Base-by-base conservation (phyloP, 2,329 filamentous ascomycete genomes). In the Colletotrichum sp. region DNA sequence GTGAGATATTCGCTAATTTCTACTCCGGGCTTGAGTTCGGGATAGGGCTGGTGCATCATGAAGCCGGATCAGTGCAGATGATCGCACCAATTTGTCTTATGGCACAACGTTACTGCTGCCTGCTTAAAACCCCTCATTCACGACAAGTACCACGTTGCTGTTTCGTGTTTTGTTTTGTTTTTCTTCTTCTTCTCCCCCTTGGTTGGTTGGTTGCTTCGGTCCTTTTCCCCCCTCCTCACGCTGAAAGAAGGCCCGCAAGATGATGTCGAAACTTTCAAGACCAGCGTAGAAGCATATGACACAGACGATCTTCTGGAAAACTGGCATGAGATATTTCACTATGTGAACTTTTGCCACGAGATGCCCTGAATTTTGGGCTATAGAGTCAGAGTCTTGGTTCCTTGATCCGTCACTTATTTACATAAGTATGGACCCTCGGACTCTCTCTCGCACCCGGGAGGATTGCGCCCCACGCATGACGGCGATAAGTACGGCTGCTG, bases 391-490 rank as follows among this genome's bases (percentile, higher is more conserved):
- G 18, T 52, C n/a, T 12, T 48, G 39, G 0, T 6, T 21, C 10
- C 18, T 52, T 2, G 10, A 52, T 52, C 0, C 10, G n/a, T 12
- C 43, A 4, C n/a, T 13, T 21, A 28, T 28, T 24, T 24, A 24
- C 24, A 24, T 24, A 24, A 24, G 24, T 24, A n/a, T 13, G n/a
- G 6, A 13, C 6, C 12, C 0, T 52, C 10, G 10, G 43, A 0
- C 43, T 21, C 10, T 21, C 43, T 52, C 43, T 0, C 4, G 9
- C 43, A 0, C 43, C 16, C 1, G n/a, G 12, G 43, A 13, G 16
- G 12, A 21, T 21, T 24, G 0, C 10, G 6, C 10, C 10, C 1
- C n/a, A 21, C 0, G 9, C 16, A 13, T 13, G n/a, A 21, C 43
- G 6, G n/a, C 1, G 43, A 21, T 10, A 52, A 13, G 3, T 21